phyloP scores from a whole-genome alignment of 495 filamentous ascomycete species.

The Penicillium diatomitis region DNA sequence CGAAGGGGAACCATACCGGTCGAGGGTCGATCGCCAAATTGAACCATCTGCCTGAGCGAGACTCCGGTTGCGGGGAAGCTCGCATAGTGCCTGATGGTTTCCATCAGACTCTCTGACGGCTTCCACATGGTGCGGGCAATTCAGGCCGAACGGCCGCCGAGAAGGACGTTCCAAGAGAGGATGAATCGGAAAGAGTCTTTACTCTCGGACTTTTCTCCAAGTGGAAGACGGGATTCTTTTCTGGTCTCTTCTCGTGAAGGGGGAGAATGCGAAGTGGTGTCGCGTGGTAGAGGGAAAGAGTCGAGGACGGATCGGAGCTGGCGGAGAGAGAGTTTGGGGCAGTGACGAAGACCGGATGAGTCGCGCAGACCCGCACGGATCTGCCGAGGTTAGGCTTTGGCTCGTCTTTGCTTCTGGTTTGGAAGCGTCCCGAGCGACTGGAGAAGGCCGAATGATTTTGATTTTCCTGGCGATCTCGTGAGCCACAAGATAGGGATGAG shows the following conservation, averaged over 20 bases:
- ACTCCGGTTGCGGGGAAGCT: constrained; percentile 95
- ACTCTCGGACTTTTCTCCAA: not conserved
- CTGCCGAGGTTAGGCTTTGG: constrained; percentile 17
- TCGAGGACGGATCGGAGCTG: not conserved
- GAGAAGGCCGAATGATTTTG: too few relatives aligned
- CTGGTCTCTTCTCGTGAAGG: not conserved
- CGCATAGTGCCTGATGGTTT: constrained; percentile 97
- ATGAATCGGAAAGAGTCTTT: not conserved
- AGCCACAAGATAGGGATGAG: too few relatives aligned
- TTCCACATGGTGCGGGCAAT: constrained; percentile 64
- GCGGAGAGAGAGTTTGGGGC: not conserved
- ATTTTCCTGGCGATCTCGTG: too few relatives aligned
- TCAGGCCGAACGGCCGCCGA: constrained; percentile 23
- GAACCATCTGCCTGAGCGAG: constrained; percentile 96
- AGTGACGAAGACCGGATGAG: constrained; percentile 1
- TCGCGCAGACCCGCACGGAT: constrained; percentile 7
- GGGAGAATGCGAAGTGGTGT: constrained; percentile 12
- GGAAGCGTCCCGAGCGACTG: too few relatives aligned
- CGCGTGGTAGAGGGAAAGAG: constrained; percentile 17
- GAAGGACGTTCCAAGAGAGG: not conserved
- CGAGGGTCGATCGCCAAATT: constrained; percentile 88
- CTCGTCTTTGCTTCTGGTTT: too few relatives aligned
- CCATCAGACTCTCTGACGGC: constrained; percentile 81
- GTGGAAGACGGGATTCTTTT: not conserved
- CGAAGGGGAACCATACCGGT: constrained; percentile 49